A percentile compares a stretch with the other conserved stretches of the same genome.
These are phyloP conservation scores for Cryphonectria radicalis DNA, from an alignment of 2,329 filamentous ascomycete species.

Conservation along the genomic window DNA sequence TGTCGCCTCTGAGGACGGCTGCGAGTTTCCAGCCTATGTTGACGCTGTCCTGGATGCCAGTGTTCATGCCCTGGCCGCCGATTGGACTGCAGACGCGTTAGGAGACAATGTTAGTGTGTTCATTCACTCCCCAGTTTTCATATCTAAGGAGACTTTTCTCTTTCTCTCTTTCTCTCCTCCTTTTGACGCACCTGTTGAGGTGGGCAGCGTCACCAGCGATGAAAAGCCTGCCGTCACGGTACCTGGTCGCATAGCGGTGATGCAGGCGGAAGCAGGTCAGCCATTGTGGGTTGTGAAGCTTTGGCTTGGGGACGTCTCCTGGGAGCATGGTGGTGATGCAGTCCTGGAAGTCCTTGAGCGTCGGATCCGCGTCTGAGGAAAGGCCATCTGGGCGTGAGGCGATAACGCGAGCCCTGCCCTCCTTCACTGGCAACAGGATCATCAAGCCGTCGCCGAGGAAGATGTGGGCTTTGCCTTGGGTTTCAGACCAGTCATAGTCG, in stretches of 20 bases:
- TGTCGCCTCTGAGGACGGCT: slow-evolving; percentile 12
- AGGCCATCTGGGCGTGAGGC: slow-evolving; percentile 27
- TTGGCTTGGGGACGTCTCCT: slow-evolving; percentile 32
- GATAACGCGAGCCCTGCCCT: slow-evolving; percentile 35
- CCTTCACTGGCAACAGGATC: slow-evolving; percentile 40
- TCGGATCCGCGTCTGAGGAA: slow-evolving; percentile 30
- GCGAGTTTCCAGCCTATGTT: slow-evolving; percentile 59
- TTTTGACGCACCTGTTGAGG: slow-evolving; percentile 46
- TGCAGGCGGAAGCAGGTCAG: slow-evolving; percentile 48
- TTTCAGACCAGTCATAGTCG: slow-evolving; percentile 33
- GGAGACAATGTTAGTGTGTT: not conserved
- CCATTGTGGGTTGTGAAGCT: slow-evolving; percentile 1
- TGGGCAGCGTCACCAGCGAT: slow-evolving; percentile 63
- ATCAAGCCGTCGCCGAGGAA: slow-evolving; percentile 42
- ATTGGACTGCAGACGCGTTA: slow-evolving; percentile 40
- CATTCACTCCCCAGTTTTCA: too few species aligned
- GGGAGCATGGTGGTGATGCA: slow-evolving; percentile 37
- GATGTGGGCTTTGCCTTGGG: slow-evolving; percentile 27
- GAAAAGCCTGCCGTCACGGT: slow-evolving; percentile 53
- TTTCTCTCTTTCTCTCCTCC: not conserved
- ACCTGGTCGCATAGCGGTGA: slow-evolving; percentile 46
- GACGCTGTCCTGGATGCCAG: slow-evolving; percentile 56
- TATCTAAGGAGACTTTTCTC: too few species aligned
- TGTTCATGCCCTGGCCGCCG: slow-evolving; percentile 63
- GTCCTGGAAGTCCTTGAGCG: slow-evolving; percentile 40